phyloP scores from a whole-genome alignment of 2,329 filamentous ascomycete species.

The Sarocladiaceae sp. region DNA sequence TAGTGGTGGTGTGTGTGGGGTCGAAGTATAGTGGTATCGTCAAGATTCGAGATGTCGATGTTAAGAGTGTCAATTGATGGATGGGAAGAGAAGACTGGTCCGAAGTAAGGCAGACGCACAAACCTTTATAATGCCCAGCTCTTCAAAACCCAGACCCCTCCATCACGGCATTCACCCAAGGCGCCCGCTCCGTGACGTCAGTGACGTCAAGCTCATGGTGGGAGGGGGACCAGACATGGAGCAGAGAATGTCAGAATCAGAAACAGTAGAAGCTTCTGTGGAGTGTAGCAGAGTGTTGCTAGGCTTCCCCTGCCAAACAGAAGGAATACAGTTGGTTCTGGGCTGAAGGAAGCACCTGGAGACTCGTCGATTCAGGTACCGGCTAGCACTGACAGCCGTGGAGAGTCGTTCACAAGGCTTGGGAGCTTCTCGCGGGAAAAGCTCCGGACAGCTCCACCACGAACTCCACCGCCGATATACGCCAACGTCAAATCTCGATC shows the following conservation, averaged over 20 bases:
- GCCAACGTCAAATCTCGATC: slow-evolving; percentile 6
- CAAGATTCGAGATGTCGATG: neutral
- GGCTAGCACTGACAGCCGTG: no score
- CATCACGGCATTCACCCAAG: no score
- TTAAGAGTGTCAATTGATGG: neutral
- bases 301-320: no score
- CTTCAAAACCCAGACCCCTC: no score
- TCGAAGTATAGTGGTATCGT: neutral
- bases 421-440: slow-evolving; percentile 6
- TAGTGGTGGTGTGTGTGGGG: neutral
- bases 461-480: neutral
- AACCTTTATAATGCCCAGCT: no score
- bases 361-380: no score
- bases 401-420: no score
- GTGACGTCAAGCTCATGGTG: slow-evolving; percentile 16
- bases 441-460: slow-evolving; percentile 10
- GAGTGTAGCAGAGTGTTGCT: no score
- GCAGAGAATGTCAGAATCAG: neutral
- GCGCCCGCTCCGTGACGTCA: slow-evolving; percentile 12
- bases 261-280: slow-evolving; percentile 4
- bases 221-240: slow-evolving; percentile 5
- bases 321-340: no score
- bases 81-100: neutral
- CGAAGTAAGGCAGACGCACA: no score
- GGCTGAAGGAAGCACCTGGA: no score